Percentiles rank a stretch among this genome's conserved stretches.
Conservation (phyloP, 345 rosid genomes). For the Eucalyptus sp. region DNA sequence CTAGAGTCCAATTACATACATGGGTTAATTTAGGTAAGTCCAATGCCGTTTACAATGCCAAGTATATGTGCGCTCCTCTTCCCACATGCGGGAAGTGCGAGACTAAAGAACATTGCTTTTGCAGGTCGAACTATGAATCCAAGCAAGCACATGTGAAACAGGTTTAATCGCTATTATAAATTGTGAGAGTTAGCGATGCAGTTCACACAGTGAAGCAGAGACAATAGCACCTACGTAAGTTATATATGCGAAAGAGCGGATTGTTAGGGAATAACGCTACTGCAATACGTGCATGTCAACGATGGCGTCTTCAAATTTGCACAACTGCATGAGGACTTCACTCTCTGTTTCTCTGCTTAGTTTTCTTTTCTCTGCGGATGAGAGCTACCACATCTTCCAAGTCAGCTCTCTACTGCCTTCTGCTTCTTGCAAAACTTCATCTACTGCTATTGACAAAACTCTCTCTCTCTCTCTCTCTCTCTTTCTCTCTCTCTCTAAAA, state of each 20-base stretch:
- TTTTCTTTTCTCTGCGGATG: not conserved
- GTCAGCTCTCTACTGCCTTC: not conserved
- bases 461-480: not conserved
- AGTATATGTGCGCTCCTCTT: not conserved
- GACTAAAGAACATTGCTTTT: not conserved
- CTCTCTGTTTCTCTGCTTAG: not conserved
- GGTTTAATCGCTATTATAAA: not conserved
- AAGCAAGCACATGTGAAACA: not conserved
- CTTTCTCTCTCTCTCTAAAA: not conserved
- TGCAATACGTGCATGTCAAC: not conserved
- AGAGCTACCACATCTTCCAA: not conserved
- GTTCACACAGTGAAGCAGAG: not conserved
- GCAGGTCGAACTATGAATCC: not conserved
- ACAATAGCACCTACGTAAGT: not conserved
- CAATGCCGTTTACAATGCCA: not conserved
- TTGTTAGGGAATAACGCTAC: not conserved
- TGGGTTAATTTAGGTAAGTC: not conserved
- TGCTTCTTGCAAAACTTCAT: not conserved
- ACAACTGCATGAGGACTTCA: not conserved
- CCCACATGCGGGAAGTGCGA: not conserved
- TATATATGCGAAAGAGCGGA: not conserved
- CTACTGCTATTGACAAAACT: not conserved
- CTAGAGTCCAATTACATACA: not conserved
- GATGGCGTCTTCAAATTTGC: not conserved
- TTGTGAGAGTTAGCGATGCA: not conserved